Conservation (phyloP, 108 stramenopile species). For the Cyclotella distinguenda region DNA sequence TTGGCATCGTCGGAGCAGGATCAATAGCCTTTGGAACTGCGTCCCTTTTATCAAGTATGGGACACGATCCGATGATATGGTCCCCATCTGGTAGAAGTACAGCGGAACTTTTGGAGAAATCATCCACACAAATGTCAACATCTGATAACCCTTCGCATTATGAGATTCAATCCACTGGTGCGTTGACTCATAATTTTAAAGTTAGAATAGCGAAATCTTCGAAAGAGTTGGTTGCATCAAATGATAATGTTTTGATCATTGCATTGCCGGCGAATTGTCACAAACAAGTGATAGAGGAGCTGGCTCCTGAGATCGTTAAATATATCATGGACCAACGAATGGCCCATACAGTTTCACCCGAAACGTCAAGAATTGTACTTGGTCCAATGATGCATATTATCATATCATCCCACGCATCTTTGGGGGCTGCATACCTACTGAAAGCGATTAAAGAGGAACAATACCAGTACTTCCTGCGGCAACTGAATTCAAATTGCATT, state of each 20-base stretch:
- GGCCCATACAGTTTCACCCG: neutral
- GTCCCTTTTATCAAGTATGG: constrained; percentile 45
- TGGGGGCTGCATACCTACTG: constrained; percentile 63
- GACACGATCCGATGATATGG: constrained; percentile 67
- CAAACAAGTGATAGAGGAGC: constrained; percentile 54
- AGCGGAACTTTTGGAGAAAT: constrained; percentile 13
- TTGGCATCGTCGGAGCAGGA: constrained; percentile 64
- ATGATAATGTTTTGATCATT: constrained; percentile 52
- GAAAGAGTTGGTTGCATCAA: constrained; percentile 44
- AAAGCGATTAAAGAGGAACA: constrained; percentile 38
- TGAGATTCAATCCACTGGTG: constrained; percentile 48
- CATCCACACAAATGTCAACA: neutral
- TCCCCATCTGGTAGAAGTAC: constrained; percentile 62
- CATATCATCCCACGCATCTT: constrained; percentile 68
- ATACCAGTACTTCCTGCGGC: constrained; percentile 1
- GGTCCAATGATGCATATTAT: constrained; percentile 44
- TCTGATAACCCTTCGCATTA: neutral
- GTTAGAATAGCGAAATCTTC: constrained; percentile 43
- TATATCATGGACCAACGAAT: constrained; percentile 17
- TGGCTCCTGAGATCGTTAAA: constrained; percentile 50
- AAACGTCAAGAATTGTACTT: neutral
- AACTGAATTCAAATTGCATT: too few relatives aligned
- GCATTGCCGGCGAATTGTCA: constrained; percentile 68
- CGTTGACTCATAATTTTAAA: constrained; percentile 31
- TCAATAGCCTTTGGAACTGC: constrained; percentile 65